Base-by-base conservation (phyloP, 805 yeast genomes). In the Nakazawaea laoshanensis region DNA sequence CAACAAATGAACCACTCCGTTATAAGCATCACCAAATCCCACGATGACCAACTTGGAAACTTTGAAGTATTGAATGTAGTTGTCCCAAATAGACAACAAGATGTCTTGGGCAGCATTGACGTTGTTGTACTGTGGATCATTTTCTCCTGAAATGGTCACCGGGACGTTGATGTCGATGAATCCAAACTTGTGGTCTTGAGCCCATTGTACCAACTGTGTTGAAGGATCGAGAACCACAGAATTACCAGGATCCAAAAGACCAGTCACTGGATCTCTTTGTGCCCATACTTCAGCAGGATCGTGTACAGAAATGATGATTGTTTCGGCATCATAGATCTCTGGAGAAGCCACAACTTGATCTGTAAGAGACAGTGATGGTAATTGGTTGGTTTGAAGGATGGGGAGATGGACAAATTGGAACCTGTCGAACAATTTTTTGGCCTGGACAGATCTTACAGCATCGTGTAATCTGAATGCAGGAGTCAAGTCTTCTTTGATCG, bases 281-380 rank as follows among this genome's bases (percentile, higher is more conserved):
- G 94, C 95, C 95, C 95, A 87, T 5, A 92, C 68, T 38, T 86
- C 88, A 5, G 96, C 84, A 3, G 96, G 85, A 48, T 88, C 97
- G 54, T 88, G 97, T 13, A 88, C 74, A 5, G 84, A 52, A 7
- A 89, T 60, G 7, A 87, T 59, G 5, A 88, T 55, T 5, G 80
- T 72, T n/a, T 73, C 68, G 24, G 77, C 59, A 9, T 71, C 69
- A 50, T 74, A 74, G 17, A 88, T 68, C 35, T 74, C 68, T 8
- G 85, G 77, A 10, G 88, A 70, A n/a, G 88, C 77, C 29, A 85
- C 49, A 9, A 79, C 74, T 44, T 72, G 78, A 50, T 72, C 83
- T 35, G 70, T 82, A 46, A 66, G 62, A 22, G 70, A 71, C 4
- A 63, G 44, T 2, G 81, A 73, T 18, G 58, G 49, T 18, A 63